Percentiles rank a stretch among this genome's conserved stretches.
These are phyloP conservation scores for Verruconis gallopava DNA, from an alignment of 2,329 filamentous ascomycete species.

Conservation along the genomic window DNA sequence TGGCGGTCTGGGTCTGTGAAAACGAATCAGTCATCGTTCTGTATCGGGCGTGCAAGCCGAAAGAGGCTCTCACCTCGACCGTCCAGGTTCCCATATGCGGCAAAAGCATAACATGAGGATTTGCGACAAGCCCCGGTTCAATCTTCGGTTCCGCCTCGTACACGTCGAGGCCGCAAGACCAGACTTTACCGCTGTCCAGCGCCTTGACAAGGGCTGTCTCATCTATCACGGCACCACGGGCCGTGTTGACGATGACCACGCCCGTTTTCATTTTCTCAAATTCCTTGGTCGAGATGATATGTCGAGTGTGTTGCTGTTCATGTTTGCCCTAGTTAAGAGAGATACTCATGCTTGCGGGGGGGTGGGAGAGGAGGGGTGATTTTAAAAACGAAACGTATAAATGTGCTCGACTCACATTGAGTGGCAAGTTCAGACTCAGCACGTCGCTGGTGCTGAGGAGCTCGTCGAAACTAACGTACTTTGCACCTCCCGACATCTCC, in stretches of 20 bases:
- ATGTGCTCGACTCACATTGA: constrained; percentile 52
- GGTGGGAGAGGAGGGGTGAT: neutral
- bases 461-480: constrained; percentile 62
- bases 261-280: constrained; percentile 68
- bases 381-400: neutral
- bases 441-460: constrained; percentile 60
- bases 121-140: constrained; percentile 57
- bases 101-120: constrained; percentile 59
- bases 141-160: constrained; percentile 70
- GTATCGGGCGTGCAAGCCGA: neutral
- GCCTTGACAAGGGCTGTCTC: constrained; percentile 67
- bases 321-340: neutral
- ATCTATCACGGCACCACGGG: constrained; percentile 70
- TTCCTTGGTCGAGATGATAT: constrained; percentile 59
- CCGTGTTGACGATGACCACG: constrained; percentile 69
- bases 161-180: constrained; percentile 63
- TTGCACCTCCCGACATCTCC: constrained; percentile 43
- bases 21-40: too few relatives aligned
- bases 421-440: constrained; percentile 64
- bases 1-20: constrained; percentile 38
- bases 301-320: constrained; percentile 49
- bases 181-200: constrained; percentile 55
- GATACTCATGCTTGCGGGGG: too few relatives aligned
- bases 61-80: constrained; percentile 35
- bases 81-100: constrained; percentile 85